These are phyloP conservation scores for Passiflora organensis DNA, from an alignment of 345 rosid species.

Conservation along the genomic window DNA sequence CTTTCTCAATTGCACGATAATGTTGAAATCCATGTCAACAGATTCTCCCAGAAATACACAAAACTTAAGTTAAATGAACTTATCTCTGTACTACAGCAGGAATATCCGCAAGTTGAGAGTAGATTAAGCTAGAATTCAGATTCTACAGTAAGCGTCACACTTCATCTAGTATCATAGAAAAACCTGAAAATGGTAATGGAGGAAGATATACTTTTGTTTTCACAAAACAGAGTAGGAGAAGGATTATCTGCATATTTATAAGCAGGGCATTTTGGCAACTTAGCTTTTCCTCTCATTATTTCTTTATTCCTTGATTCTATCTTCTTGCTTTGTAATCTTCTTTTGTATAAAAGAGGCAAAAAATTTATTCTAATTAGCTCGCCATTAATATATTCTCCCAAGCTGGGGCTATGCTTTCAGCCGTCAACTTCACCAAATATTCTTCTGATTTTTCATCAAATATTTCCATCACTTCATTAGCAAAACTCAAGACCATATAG, in stretches of 20 bases:
- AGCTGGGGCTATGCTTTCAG: constrained; percentile 4
- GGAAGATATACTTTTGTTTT: no score
- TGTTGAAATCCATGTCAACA: no score
- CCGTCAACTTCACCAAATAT: constrained; percentile 14
- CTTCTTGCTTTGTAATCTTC: background rate
- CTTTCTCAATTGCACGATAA: no score
- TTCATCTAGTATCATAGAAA: background rate
- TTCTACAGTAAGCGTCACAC: background rate
- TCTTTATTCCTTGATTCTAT: no score
- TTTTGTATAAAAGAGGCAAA: background rate
- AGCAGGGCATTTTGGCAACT: no score
- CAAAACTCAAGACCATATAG: no score
- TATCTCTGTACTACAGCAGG: background rate
- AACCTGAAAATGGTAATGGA: no score
- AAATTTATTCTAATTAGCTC: constrained; percentile 4
- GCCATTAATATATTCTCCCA: constrained; percentile 5
- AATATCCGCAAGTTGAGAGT: constrained; percentile 1
- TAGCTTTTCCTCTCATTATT: no score
- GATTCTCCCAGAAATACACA: no score
- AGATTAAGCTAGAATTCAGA: background rate
- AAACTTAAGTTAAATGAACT: no score
- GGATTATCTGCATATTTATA: no score
- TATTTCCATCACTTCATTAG: background rate
- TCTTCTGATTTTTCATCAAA: background rate
- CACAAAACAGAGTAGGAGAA: background rate